A percentile compares a stretch with the other conserved stretches of the same genome.
Conservation (phyloP, 2,329 filamentous ascomycete genomes). For the Fusarium nematophilum region DNA sequence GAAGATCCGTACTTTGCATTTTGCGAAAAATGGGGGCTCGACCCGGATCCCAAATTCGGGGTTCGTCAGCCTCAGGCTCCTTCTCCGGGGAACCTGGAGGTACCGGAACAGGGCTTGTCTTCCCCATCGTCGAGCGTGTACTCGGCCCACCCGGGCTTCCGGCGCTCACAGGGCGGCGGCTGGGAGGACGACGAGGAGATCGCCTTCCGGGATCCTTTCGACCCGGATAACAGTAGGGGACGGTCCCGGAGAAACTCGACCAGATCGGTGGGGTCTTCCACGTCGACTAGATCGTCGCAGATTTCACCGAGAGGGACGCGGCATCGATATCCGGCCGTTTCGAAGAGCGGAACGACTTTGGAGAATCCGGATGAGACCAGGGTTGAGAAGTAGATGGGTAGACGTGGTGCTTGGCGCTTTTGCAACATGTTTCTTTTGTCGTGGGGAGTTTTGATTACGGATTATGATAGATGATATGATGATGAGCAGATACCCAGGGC, state of each 20-base stretch:
- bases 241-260: neutral
- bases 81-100: neutral
- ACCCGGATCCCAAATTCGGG: neutral
- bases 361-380: constrained; percentile 4
- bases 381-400: neutral
- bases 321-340: neutral
- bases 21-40: constrained; percentile 12
- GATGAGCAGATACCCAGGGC: too few relatives aligned
- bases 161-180: constrained; percentile 14
- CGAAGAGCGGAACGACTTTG: neutral
- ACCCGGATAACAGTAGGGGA: neutral
- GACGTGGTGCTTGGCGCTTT: neutral
- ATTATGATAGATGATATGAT: too few relatives aligned
- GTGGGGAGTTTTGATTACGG: too few relatives aligned
- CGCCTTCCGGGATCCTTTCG: neutral
- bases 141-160: constrained; percentile 30
- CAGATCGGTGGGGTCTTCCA: neutral
- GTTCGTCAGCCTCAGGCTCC: neutral
- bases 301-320: neutral
- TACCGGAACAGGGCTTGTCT: neutral
- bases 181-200: neutral
- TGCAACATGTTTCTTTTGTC: too few relatives aligned
- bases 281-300: neutral
- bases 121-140: constrained; percentile 34
- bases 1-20: constrained; percentile 24